Evolutionary conservation across 176 grass and related monocot genomes (phyloP).

Genomic region (Puccinellia tenuiflora): DNA sequence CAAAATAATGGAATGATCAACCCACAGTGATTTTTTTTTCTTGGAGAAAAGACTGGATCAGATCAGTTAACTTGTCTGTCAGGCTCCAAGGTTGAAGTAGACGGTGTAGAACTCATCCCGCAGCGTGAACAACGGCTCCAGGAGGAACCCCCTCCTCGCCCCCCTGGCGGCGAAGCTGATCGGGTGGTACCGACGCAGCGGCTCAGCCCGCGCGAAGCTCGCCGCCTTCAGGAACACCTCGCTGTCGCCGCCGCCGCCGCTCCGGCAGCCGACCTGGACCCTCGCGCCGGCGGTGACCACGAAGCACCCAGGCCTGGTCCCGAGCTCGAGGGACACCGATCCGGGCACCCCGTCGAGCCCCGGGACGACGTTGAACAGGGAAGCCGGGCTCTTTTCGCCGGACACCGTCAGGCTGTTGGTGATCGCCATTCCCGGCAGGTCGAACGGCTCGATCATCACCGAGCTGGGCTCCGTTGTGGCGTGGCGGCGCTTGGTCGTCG

Average conservation of each 20-base stretch:
- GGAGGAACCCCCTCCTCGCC: slow-evolving; percentile 51
- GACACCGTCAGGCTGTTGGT: slow-evolving; percentile 44
- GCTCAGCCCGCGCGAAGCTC: slow-evolving; percentile 40
- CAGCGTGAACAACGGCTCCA: slow-evolving; percentile 81
- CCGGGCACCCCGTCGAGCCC: slow-evolving; percentile 44
- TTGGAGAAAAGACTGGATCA: not conserved
- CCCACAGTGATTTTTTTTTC: not conserved
- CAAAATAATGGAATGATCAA: slow-evolving; percentile 13
- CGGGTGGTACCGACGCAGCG: slow-evolving; percentile 55
- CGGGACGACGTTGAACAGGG: slow-evolving; percentile 39
- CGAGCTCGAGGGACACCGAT: slow-evolving; percentile 57
- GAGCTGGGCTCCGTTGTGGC: not conserved
- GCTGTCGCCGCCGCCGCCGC: not conserved
- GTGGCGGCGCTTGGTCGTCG: not conserved
- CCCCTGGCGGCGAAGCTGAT: slow-evolving; percentile 75
- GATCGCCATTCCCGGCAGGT: slow-evolving; percentile 64
- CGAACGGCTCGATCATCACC: slow-evolving; percentile 56
- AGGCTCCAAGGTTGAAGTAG: slow-evolving; percentile 76
- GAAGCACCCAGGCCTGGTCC: slow-evolving; percentile 61
- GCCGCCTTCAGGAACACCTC: slow-evolving; percentile 45
- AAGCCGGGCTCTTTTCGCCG: not conserved
- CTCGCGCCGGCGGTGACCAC: slow-evolving; percentile 30
- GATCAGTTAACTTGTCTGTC: slow-evolving; percentile 25
- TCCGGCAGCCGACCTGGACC: slow-evolving; percentile 41
- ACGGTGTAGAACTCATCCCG: slow-evolving; percentile 81